Conservation (phyloP, 2,329 filamentous ascomycete genomes). For the Pseudocercospora fuligena region DNA sequence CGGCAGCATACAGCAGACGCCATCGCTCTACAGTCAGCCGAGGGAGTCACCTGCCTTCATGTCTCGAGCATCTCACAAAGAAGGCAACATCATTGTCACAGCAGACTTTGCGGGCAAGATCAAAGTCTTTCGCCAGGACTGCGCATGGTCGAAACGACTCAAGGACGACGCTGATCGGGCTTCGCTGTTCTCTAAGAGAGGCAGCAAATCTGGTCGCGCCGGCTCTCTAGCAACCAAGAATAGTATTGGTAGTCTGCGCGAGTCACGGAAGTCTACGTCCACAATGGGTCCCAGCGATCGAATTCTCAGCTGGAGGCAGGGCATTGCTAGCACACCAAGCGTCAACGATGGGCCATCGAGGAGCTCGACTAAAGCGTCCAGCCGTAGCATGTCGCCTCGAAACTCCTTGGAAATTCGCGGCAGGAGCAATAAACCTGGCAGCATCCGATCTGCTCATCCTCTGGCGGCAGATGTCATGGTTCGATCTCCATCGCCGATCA, state of each 20-base stretch:
- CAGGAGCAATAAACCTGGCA: constrained; percentile 18
- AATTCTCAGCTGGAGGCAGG: constrained; percentile 87
- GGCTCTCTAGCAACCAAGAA: constrained; percentile 50
- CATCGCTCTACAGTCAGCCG: constrained; percentile 42
- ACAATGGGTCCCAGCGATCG: constrained; percentile 66
- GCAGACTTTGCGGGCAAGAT: constrained; percentile 87
- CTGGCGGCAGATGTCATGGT: constrained; percentile 26
- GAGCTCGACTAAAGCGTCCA: constrained; percentile 24
- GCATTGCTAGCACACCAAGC: constrained; percentile 59
- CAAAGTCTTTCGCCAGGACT: constrained; percentile 95
- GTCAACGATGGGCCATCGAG: constrained; percentile 46
- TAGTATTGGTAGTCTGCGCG: constrained; percentile 40
- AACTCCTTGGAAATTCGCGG: constrained; percentile 43
- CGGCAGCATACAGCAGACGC: constrained; percentile 41
- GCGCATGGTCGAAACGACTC: constrained; percentile 78
- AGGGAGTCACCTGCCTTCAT: constrained; percentile 77
- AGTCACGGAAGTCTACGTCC: constrained; percentile 37
- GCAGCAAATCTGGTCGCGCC: constrained; percentile 54
- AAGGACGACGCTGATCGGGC: constrained; percentile 75
- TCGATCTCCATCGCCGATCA: constrained; percentile 26
- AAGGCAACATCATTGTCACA: constrained; percentile 90
- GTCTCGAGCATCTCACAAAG: constrained; percentile 73
- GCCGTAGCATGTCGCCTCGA: constrained; percentile 55
- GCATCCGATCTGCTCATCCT: constrained; percentile 24
- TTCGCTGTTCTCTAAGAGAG: constrained; percentile 74